Conservation (phyloP, 2,329 filamentous ascomycete genomes). For the Microsporum audouinii region DNA sequence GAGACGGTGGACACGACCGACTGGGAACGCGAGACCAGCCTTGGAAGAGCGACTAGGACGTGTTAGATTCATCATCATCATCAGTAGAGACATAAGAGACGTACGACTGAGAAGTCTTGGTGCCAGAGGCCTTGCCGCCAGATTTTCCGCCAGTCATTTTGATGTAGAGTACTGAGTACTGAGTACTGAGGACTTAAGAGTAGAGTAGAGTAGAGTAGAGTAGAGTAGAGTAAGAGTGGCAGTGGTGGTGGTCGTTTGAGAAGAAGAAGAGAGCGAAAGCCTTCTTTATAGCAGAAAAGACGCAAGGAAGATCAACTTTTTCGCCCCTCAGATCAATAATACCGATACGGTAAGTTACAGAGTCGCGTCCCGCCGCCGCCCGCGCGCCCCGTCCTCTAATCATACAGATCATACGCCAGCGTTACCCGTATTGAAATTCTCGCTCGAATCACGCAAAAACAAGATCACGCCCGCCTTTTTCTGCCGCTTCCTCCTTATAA, state of each 20-base stretch:
- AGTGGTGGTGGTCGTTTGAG: conserved; percentile 14
- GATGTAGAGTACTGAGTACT: conserved; percentile 34
- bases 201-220: conserved; percentile 16
- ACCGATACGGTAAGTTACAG: conserved; percentile 6
- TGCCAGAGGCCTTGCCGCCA: conserved; percentile 97
- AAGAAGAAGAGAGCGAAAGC: conserved; percentile 16
- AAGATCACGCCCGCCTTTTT: conserved; percentile 33
- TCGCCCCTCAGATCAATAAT: conserved; percentile 33
- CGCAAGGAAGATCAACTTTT: conserved; percentile 35
- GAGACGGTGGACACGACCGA: conserved; percentile 98
- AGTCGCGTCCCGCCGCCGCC: conserved; percentile 15
- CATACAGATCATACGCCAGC: conserved; percentile 36
- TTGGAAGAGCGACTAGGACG: conserved; percentile 81
- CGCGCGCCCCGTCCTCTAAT: conserved; percentile 15
- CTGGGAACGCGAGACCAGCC: conserved; percentile 96
- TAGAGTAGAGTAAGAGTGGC: conserved; percentile 16
- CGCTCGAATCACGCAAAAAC: conserved; percentile 29
- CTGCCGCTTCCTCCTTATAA: conserved; percentile 18
- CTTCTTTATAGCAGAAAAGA: conserved; percentile 11
- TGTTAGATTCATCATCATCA: conserved; percentile 31
- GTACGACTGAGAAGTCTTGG: conserved; percentile 99
- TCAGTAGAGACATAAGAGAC: conserved; percentile 32
- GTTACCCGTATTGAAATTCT: conserved; percentile 38
- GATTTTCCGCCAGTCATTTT: conserved; percentile 99
- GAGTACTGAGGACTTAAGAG: conserved; percentile 19